phyloP scores from a whole-genome alignment of 179 eudicot species.

The Monotropa hypopitys region DNA sequence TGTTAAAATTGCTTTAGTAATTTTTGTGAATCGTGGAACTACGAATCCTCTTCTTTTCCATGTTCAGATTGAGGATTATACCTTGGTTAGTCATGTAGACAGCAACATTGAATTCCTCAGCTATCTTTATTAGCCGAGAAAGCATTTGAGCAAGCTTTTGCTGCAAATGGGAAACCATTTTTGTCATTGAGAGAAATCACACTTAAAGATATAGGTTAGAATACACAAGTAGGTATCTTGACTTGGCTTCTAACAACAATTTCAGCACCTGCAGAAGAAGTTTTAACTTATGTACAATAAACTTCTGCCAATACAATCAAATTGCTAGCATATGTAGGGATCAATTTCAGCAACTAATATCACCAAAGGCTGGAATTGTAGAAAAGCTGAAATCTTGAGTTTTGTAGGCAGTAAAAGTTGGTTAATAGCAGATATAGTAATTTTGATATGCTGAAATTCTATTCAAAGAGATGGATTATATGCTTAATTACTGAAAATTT shows the following conservation, averaged over 20 bases:
- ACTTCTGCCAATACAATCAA: not conserved
- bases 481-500: not conserved
- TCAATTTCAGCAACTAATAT: not conserved
- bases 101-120: slow-evolving; percentile 88
- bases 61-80: slow-evolving; percentile 11
- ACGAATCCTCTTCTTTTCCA: not conserved
- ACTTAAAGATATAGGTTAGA: not conserved
- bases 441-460: not conserved
- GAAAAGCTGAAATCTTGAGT: not conserved
- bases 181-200: not conserved
- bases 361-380: not conserved
- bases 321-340: not conserved
- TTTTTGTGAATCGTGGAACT: not conserved
- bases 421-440: not conserved
- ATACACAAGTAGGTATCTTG: not conserved
- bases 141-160: slow-evolving; percentile 99
- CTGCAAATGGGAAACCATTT: slow-evolving; percentile 29
- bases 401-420: not conserved
- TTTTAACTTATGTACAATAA: not conserved
- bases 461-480: not conserved
- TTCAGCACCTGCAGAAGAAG: not conserved
- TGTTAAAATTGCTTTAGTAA: not conserved
- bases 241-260: not conserved
- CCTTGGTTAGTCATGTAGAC: slow-evolving; percentile 96
- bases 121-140: slow-evolving; percentile 74